Conservation (phyloP, 1,139 yeast species). For the Blastobotrys buckinghamii region DNA sequence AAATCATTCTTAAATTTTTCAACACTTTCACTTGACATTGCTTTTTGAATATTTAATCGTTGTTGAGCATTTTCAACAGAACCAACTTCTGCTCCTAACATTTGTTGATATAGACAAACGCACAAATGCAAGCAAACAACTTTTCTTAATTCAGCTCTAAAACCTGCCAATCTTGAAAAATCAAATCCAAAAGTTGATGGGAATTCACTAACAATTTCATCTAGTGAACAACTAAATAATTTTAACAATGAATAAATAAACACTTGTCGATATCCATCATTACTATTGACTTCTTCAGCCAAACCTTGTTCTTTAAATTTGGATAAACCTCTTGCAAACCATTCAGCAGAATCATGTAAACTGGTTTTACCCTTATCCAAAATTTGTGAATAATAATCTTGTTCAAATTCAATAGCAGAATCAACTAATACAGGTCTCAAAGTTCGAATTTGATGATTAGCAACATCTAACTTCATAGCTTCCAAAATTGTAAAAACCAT, state of each 20-base stretch:
- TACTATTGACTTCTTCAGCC: conserved; percentile 13
- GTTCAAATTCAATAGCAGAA: conserved; percentile 89
- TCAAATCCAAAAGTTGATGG: conserved; percentile 87
- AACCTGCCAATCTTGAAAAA: conserved; percentile 67
- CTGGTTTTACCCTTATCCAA: conserved; percentile 62
- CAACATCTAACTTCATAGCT: conserved; percentile 95
- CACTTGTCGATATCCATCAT: conserved; percentile 20
- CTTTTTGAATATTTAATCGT: conserved; percentile 19
- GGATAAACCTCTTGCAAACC: conserved; percentile 46
- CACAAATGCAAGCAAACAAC: conserved; percentile 76
- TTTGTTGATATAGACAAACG: conserved; percentile 63
- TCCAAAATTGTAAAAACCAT: conserved; percentile 79
- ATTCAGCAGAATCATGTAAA: conserved; percentile 57
- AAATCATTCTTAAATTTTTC: conserved; percentile 50
- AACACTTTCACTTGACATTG: conserved; percentile 16
- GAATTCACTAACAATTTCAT: conserved; percentile 61
- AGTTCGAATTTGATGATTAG: conserved; percentile 87
- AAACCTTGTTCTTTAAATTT: conserved; percentile 5
- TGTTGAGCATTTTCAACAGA: conserved; percentile 11
- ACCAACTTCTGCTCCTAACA: conserved; percentile 40
- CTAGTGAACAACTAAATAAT: conserved; percentile 67
- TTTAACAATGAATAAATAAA: conserved; percentile 50
- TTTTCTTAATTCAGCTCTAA: conserved; percentile 83
- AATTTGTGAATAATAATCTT: conserved; percentile 74
- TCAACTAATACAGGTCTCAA: conserved; percentile 79